Percentiles rank a stretch among this genome's conserved stretches.
These are phyloP conservation scores for Nigrospora sphaerica DNA, from an alignment of 2,329 filamentous ascomycete species.

Conservation along the genomic window DNA sequence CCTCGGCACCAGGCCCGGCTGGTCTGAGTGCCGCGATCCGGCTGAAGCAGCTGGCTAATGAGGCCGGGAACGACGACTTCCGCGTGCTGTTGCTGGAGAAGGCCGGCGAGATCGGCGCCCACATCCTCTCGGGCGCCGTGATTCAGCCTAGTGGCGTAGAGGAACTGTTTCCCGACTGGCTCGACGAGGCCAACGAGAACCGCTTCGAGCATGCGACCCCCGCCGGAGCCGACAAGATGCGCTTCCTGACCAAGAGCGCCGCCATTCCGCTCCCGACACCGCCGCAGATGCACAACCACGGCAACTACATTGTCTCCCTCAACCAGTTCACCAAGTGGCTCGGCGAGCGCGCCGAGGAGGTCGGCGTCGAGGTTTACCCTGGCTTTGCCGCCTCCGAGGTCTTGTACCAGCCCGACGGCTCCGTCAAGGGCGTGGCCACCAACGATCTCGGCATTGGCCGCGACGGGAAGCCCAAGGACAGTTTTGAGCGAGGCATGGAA, in stretches of 20 bases:
- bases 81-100: constrained; percentile 90
- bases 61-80: constrained; percentile 92
- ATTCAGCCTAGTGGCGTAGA: constrained; percentile 83
- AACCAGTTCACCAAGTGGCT: constrained; percentile 96
- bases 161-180: constrained; percentile 91
- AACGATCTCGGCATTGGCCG: constrained; percentile 85
- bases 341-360: constrained; percentile 89
- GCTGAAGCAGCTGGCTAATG: constrained; percentile 90
- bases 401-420: constrained; percentile 77
- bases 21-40: constrained; percentile 89
- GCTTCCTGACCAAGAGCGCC: constrained; percentile 78
- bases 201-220: constrained; percentile 84
- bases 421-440: constrained; percentile 88
- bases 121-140: constrained; percentile 93
- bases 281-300: constrained; percentile 96
- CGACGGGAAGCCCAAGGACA: constrained; percentile 78
- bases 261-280: constrained; percentile 79
- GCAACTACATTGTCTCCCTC: constrained; percentile 94
- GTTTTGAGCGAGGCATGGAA: constrained; percentile 95
- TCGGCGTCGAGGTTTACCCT: constrained; percentile 92
- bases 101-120: constrained; percentile 87
- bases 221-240: constrained; percentile 80
- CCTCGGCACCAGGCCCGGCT: constrained; percentile 57
- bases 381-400: constrained; percentile 94
- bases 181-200: constrained; percentile 77